Conservation (phyloP, 805 yeast genomes). For the Hanseniaspora opuntiae region DNA sequence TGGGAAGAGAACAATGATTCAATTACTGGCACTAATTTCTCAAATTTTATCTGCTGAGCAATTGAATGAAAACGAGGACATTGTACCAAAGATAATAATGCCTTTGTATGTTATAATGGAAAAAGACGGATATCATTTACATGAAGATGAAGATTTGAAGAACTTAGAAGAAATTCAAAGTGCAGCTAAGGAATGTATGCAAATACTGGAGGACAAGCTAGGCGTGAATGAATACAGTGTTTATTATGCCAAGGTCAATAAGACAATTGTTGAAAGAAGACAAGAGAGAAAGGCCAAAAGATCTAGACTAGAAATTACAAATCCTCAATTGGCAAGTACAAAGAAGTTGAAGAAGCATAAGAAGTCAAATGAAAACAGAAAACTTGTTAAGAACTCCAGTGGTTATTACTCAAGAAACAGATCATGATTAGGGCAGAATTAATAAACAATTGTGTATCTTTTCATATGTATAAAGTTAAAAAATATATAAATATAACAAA, state of each 20-base stretch:
- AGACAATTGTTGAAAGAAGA: slow-evolving; percentile 46
- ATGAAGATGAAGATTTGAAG: slow-evolving; percentile 24
- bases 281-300: slow-evolving; percentile 63
- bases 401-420: slow-evolving; percentile 52
- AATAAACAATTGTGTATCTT: too few relatives aligned
- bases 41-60: slow-evolving; percentile 36
- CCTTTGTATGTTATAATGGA: slow-evolving; percentile 41
- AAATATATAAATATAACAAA: slow-evolving; percentile 6
- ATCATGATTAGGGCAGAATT: background rate
- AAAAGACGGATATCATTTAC: slow-evolving; percentile 21
- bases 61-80: slow-evolving; percentile 27
- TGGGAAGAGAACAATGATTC: slow-evolving; percentile 58
- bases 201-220: slow-evolving; percentile 49
- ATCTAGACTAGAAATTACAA: slow-evolving; percentile 58
- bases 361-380: slow-evolving; percentile 64
- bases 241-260: slow-evolving; percentile 51
- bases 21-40: slow-evolving; percentile 50
- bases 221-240: slow-evolving; percentile 59
- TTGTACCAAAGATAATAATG: slow-evolving; percentile 30
- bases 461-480: slow-evolving; percentile 10
- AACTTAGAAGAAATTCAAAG: slow-evolving; percentile 37
- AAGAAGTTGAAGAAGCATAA: slow-evolving; percentile 66
- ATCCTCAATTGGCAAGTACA: slow-evolving; percentile 72
- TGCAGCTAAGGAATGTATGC: slow-evolving; percentile 52
- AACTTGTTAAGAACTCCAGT: slow-evolving; percentile 57